phyloP scores from a whole-genome alignment of 2,329 filamentous ascomycete genomes.

The Hymenoscyphus linearis region DNA sequence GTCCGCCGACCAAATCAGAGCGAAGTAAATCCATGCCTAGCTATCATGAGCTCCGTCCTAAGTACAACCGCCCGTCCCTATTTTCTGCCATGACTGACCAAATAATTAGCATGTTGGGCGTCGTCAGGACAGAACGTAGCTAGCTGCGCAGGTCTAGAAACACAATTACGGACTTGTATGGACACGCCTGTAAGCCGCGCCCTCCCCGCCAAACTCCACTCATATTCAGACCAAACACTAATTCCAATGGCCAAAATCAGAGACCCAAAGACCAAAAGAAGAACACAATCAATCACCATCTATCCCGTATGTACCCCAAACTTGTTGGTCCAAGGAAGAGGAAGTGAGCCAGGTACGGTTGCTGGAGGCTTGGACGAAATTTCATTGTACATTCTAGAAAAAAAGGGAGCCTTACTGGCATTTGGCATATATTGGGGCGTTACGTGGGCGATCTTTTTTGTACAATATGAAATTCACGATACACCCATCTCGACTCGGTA shows the following conservation, averaged over 20 bases:
- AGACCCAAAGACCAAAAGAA: slow-evolving; percentile 53
- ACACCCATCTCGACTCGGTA: neutral
- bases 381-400: neutral
- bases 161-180: slow-evolving; percentile 65
- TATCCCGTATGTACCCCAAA: slow-evolving; percentile 70
- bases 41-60: slow-evolving; percentile 61
- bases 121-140: slow-evolving; percentile 64
- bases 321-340: slow-evolving; percentile 67
- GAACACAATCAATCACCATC: slow-evolving; percentile 87
- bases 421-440: neutral
- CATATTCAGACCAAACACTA: neutral
- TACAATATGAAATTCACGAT: neutral
- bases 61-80: slow-evolving; percentile 43
- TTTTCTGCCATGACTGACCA: slow-evolving; percentile 4
- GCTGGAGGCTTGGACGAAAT: neutral
- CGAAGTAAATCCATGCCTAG: slow-evolving; percentile 58
- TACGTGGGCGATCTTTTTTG: neutral
- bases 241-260: slow-evolving; percentile 33
- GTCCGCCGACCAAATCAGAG: slow-evolving; percentile 58
- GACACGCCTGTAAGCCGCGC: slow-evolving; percentile 62
- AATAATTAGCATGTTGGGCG: slow-evolving; percentile 69
- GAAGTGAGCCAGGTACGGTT: slow-evolving; percentile 37
- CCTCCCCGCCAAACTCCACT: neutral
- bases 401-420: neutral
- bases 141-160: slow-evolving; percentile 55